A percentile compares a stretch with the other conserved stretches of the same genome.
Evolutionary conservation across 73 alveolate species (phyloP).

Genomic region (Paramecium pentaurelia): DNA sequence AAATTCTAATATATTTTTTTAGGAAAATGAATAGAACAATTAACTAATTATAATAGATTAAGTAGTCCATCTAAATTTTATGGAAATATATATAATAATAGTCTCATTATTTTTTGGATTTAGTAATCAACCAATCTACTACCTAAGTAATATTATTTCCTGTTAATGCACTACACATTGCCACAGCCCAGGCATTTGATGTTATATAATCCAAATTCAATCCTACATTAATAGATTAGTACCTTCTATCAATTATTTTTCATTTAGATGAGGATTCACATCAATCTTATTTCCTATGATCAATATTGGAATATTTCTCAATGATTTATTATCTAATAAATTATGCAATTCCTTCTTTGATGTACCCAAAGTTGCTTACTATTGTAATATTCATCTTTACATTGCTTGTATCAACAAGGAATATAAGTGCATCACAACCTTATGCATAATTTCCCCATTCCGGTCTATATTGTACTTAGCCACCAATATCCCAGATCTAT

Average conservation of each 20-base stretch:
- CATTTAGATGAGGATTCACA: constrained; percentile 85
- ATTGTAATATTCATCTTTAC: constrained; percentile 34
- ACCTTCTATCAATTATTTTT: constrained; percentile 77
- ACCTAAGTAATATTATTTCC: constrained; percentile 84
- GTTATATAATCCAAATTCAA: constrained; percentile 85
- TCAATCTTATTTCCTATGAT: constrained; percentile 84
- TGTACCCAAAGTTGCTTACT: constrained; percentile 71
- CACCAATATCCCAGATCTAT: constrained; percentile 90
- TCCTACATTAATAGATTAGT: constrained; percentile 53
- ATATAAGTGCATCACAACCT: constrained; percentile 78
- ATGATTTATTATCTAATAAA: constrained; percentile 76
- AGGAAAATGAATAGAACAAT: neutral
- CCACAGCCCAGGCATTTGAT: constrained; percentile 86
- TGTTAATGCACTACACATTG: constrained; percentile 78
- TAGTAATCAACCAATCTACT: constrained; percentile 82
- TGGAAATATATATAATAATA: neutral
- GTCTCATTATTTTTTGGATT: constrained; percentile 61
- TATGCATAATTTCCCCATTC: constrained; percentile 90
- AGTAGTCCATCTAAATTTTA: neutral
- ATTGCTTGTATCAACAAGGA: constrained; percentile 84
- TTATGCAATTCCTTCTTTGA: constrained; percentile 80
- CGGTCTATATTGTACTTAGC: constrained; percentile 85
- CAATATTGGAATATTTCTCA: constrained; percentile 77
- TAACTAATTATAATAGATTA: neutral
- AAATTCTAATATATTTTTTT: neutral